These are phyloP conservation scores for Pinus taeda DNA, from an alignment of 75 land plant genomes.

Conservation along the genomic window DNA sequence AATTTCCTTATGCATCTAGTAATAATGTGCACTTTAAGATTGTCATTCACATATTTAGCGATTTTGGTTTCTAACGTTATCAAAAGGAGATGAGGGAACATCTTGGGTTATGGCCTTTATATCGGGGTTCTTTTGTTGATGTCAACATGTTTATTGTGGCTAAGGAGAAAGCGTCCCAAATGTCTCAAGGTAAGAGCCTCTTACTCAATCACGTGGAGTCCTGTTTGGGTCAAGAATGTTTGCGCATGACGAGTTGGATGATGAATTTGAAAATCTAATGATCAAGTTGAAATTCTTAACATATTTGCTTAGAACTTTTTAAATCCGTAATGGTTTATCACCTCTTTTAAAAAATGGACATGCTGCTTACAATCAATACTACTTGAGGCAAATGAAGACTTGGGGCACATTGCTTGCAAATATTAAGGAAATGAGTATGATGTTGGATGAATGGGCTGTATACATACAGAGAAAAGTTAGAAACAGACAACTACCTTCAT, in stretches of 20 bases:
- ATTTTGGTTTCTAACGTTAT: constrained; percentile 83
- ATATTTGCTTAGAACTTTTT: no score
- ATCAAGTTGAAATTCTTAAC: constrained; percentile 93
- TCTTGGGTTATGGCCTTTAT: constrained; percentile 89
- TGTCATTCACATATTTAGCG: constrained; percentile 88
- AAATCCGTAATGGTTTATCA: no score
- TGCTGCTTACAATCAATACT: no score
- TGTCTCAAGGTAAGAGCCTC: constrained; percentile 24
- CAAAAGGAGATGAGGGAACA: constrained; percentile 93
- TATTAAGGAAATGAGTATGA: no score
- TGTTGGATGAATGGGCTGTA: no score
- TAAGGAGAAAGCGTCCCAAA: constrained; percentile 48
- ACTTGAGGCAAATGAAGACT: no score
- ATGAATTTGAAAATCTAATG: constrained; percentile 91
- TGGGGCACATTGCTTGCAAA: no score
- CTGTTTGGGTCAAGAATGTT: constrained; percentile 18
- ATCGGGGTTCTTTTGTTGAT: constrained; percentile 99
- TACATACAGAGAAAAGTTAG: no score
- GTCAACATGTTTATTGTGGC: constrained; percentile 56
- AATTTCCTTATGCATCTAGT: constrained; percentile 30
- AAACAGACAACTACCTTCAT: no score
- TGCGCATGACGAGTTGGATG: constrained; percentile 54
- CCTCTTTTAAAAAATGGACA: no score
- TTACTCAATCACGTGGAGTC: constrained; percentile 13
- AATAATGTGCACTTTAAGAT: constrained; percentile 65